Percentiles rank a stretch among this genome's conserved stretches.
phyloP scores from a whole-genome alignment of 140 eudicot genomes.

The Anethum foeniculum region DNA sequence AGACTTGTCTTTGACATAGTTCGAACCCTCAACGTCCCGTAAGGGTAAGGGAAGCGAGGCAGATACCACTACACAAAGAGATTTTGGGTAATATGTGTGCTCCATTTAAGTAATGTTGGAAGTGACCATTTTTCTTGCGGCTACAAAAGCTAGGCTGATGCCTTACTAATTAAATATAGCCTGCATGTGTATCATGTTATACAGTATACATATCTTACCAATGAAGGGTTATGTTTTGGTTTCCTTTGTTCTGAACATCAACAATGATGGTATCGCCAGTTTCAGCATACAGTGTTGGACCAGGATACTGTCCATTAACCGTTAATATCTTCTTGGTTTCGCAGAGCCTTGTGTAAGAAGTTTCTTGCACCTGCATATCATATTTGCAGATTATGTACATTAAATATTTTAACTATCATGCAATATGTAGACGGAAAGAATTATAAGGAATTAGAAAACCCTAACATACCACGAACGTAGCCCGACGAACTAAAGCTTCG shows the following conservation, averaged over 20 bases:
- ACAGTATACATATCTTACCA: slow-evolving; percentile 14
- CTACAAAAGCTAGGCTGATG: too few species aligned
- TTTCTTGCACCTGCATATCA: slow-evolving; percentile 17
- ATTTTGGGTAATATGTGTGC: too few species aligned
- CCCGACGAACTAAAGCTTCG: neutral
- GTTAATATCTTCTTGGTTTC: slow-evolving; percentile 20
- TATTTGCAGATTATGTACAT: neutral
- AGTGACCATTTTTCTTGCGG: too few species aligned
- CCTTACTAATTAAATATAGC: too few species aligned
- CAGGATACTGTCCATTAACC: slow-evolving; percentile 29
- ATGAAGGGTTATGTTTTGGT: slow-evolving; percentile 25
- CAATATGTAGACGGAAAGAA: neutral
- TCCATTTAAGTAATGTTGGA: too few species aligned
- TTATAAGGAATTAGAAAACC: too few species aligned
- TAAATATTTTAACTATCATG: neutral
- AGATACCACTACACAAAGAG: too few species aligned
- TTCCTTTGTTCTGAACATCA: slow-evolving; percentile 17
- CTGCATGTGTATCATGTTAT: neutral
- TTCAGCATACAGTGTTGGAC: slow-evolving; percentile 26
- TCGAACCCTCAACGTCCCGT: too few species aligned
- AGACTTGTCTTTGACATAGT: too few species aligned
- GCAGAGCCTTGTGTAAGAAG: slow-evolving; percentile 24
- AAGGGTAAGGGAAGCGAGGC: too few species aligned
- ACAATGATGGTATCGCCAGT: slow-evolving; percentile 21
- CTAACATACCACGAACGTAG: slow-evolving; percentile 11